A percentile compares a stretch with the other conserved stretches of the same genome.
These are phyloP conservation scores for Boletus vinaceobasis DNA, from an alignment of 768 basidiomycete species.

Conservation along the genomic window DNA sequence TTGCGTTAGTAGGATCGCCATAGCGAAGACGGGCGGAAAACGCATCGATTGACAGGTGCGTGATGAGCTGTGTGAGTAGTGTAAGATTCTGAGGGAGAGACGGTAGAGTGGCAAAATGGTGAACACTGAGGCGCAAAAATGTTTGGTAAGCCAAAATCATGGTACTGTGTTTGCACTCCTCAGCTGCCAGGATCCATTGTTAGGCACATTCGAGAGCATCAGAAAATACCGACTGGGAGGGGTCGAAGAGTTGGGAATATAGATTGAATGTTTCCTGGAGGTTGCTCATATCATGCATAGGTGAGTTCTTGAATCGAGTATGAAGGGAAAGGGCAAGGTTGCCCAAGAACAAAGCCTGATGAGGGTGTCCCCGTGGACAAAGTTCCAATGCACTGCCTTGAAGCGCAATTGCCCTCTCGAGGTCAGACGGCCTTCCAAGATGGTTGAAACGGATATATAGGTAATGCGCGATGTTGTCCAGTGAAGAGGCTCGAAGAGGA, in stretches of 20 bases:
- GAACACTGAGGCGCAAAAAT: too few species aligned
- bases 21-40: constrained; percentile 13
- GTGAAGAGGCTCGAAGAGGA: too few species aligned
- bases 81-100: constrained; percentile 1
- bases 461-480: too few species aligned
- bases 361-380: neutral
- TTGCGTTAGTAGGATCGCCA: constrained; percentile 9
- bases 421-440: neutral
- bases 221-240: neutral
- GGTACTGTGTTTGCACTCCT: neutral
- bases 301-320: neutral
- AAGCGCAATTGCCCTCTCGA: neutral
- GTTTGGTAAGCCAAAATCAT: too few species aligned
- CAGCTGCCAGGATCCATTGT: constrained; percentile 3
- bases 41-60: constrained; percentile 4
- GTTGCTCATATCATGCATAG: neutral
- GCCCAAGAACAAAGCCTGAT: neutral
- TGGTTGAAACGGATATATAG: too few species aligned
- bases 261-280: neutral
- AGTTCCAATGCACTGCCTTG: neutral
- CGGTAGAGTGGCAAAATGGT: too few species aligned
- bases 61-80: neutral
- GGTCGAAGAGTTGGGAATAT: too few species aligned
- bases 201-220: neutral
- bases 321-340: neutral